Percentiles rank a stretch among this genome's conserved stretches.
Conservation (phyloP, 306 rosid genomes). For the Gillenia trifoliata region DNA sequence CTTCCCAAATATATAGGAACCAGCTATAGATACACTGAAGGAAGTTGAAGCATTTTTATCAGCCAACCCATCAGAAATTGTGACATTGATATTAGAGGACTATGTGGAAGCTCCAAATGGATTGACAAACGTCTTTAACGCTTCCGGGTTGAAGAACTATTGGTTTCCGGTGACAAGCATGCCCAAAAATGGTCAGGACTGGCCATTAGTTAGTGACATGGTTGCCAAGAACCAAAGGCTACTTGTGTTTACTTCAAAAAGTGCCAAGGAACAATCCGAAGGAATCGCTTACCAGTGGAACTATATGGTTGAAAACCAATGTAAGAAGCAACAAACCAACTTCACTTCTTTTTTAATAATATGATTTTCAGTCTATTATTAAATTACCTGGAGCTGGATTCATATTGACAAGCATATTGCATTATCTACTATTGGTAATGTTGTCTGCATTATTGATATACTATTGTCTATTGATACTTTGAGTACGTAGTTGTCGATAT, state of each 20-base stretch:
- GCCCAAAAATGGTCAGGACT: conserved; percentile 69
- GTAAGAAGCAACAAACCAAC: conserved; percentile 28
- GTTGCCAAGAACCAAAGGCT: conserved; percentile 75
- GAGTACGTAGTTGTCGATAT: background rate
- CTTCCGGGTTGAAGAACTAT: conserved; percentile 65
- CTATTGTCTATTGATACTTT: background rate
- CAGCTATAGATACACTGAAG: conserved; percentile 63
- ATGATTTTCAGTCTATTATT: background rate
- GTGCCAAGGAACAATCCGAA: conserved; percentile 58
- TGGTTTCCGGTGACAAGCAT: conserved; percentile 74
- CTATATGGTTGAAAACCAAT: conserved; percentile 84
- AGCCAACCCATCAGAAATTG: conserved; percentile 65
- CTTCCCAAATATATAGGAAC: conserved; percentile 38
- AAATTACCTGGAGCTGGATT: background rate
- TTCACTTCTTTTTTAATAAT: background rate
- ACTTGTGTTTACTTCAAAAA: conserved; percentile 60
- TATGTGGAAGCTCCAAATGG: conserved; percentile 77
- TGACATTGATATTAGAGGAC: conserved; percentile 86
- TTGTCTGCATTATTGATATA: background rate
- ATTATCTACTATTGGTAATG: background rate
- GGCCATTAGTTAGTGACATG: conserved; percentile 86
- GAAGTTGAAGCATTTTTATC: conserved; percentile 69
- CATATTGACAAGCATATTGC: background rate
- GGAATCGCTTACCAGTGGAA: conserved; percentile 89
- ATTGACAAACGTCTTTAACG: conserved; percentile 62